A percentile compares a stretch with the other conserved stretches of the same genome.
Evolutionary conservation across 352 stramenopile genomes (phyloP).

Genomic region (Phytophthora sojae): DNA sequence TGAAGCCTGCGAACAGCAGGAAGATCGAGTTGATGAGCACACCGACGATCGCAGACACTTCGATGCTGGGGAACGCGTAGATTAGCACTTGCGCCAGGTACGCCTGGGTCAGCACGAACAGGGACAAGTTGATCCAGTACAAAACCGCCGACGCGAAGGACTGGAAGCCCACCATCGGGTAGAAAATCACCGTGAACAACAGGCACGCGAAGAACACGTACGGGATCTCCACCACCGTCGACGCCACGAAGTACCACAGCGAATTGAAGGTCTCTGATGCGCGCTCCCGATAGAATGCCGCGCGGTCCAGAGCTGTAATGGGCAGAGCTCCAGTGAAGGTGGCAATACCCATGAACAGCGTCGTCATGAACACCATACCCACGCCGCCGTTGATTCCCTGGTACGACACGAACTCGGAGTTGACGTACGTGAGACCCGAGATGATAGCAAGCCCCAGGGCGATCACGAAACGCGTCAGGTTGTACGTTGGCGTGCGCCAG

Average conservation of each 20-base stretch:
- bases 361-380: slow-evolving; percentile 76
- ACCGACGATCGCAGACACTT: slow-evolving; percentile 39
- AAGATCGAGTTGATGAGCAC: slow-evolving; percentile 48
- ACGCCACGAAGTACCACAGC: slow-evolving; percentile 66
- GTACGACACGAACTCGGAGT: slow-evolving; percentile 36
- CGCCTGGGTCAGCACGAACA: slow-evolving; percentile 39
- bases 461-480: slow-evolving; percentile 65
- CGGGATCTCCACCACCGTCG: slow-evolving; percentile 78
- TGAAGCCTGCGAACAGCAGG: slow-evolving; percentile 45
- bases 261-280: slow-evolving; percentile 82
- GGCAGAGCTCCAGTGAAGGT: slow-evolving; percentile 73
- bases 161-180: slow-evolving; percentile 55
- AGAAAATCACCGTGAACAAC: slow-evolving; percentile 59
- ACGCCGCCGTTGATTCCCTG: slow-evolving; percentile 45
- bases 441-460: slow-evolving; percentile 65
- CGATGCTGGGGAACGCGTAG: slow-evolving; percentile 36
- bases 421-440: slow-evolving; percentile 62
- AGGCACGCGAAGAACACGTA: slow-evolving; percentile 51
- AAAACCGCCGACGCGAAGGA: slow-evolving; percentile 37
- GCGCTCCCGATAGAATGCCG: slow-evolving; percentile 90
- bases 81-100: slow-evolving; percentile 42
- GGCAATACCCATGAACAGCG: slow-evolving; percentile 76
- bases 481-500: slow-evolving; percentile 74
- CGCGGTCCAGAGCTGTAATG: slow-evolving; percentile 74
- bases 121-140: slow-evolving; percentile 45